Evolutionary conservation across 345 rosid genomes (phyloP), one percentile per base, ranked within the genome.

Genomic region (Salix exigua): DNA sequence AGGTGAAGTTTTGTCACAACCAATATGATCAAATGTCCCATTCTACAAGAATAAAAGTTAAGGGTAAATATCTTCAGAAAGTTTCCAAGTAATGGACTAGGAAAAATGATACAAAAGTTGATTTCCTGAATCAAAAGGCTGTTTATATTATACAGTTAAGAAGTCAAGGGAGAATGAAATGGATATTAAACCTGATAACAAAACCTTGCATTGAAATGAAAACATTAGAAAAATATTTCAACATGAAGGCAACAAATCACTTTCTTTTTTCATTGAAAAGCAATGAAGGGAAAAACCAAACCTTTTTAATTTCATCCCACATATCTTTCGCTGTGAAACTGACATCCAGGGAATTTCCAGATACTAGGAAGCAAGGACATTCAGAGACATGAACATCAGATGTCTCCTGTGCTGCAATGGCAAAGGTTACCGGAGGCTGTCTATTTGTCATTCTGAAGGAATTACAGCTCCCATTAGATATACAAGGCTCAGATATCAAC

Each of bases 281-380:
- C 42, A 44, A 42, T 38, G 38, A 42, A 42, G 38, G n/a, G n/a
- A 28, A 30, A 72, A 17, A 19, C 2, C 66, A 64, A 69, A 93
- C 99, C 96, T 88, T 86, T 85, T 86, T 95, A 35, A 95, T 86
- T 82, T 80, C 86, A 40, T 88, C 78, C 99, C 98, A 95, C 97
- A 95, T 87, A 35, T 89, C 92, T 74, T 88, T 90, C 18, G 99
- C 97, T 28, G 93, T 89, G 84, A 90, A 62, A 38, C 96, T 88
- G 84, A 90, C 66, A 38, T 94, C 96, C 63, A 73, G 73, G 68
- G 86, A 84, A 72, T 91, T 84, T 28, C 99, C 99, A 5, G 94
- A 85, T 77, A 88, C 80, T 72, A 82, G 78, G 81, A 91, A 95
- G 77, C 82, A 81, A n/a, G 98, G 94, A 70, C 99, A 93, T 69